Percentiles rank a stretch among this genome's conserved stretches.
phyloP scores from a whole-genome alignment of 73 alveolate species.

The Diophrys appendiculata region DNA sequence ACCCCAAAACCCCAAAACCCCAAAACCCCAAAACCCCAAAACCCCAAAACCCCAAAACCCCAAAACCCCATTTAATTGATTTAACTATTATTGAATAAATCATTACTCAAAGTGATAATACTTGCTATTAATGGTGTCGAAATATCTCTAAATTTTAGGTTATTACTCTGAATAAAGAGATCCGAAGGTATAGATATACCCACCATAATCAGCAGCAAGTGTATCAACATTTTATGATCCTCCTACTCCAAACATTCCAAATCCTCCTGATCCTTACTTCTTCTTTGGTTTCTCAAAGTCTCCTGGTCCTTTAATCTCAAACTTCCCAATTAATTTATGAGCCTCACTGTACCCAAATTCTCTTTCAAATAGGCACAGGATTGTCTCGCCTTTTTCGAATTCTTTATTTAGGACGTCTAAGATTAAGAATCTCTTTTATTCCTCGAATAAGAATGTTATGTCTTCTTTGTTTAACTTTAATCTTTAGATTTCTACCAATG shows the following conservation, averaged over 20 bases:
- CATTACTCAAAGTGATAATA: no score
- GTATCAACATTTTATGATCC: not conserved
- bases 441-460: conserved; percentile 11
- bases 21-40: no score
- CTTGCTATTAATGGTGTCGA: no score
- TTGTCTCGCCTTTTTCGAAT: not conserved
- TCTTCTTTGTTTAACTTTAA: conserved; percentile 22
- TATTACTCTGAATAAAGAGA: no score
- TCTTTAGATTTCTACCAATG: not conserved
- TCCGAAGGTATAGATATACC: conserved; percentile 34
- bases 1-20: no score
- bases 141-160: no score
- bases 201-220: conserved; percentile 27
- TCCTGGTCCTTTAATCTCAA: conserved; percentile 16
- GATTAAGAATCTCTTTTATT: conserved; percentile 1
- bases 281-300: conserved; percentile 39
- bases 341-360: conserved; percentile 13
- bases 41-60: no score
- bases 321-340: conserved; percentile 29
- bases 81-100: no score
- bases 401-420: conserved; percentile 2
- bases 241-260: not conserved
- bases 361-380: conserved; percentile 26
- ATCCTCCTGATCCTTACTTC: not conserved
- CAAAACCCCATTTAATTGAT: no score